These are phyloP conservation scores for Articulospora tetracladia DNA, from an alignment of 495 filamentous ascomycete species.

Conservation along the genomic window DNA sequence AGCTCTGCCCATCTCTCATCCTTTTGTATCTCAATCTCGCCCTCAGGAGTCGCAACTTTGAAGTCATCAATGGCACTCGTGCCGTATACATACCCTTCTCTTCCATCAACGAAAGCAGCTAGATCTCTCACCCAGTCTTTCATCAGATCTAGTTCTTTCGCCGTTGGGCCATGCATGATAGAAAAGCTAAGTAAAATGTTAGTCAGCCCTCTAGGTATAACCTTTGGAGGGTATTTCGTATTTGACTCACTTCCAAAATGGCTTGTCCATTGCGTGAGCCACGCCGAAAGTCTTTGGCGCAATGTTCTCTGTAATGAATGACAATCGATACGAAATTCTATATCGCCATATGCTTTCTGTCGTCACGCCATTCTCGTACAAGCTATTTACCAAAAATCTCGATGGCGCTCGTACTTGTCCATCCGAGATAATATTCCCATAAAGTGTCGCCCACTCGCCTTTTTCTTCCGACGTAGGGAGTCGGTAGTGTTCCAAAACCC, in stretches of 20 bases:
- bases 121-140: conserved; percentile 1
- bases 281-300: not conserved
- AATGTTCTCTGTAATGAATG: conserved; percentile 2
- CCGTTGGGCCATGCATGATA: conserved; percentile 7
- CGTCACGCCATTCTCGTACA: not conserved
- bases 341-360: conserved; percentile 3
- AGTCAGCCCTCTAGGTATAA: not conserved
- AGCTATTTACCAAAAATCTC: not conserved
- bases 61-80: not conserved
- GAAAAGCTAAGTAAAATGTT: not conserved
- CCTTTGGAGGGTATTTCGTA: not conserved
- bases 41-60: conserved; percentile 5
- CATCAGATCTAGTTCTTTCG: conserved; percentile 3
- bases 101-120: conserved; percentile 2
- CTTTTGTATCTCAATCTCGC: conserved; percentile 1
- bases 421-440: conserved; percentile 4
- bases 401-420: conserved; percentile 12
- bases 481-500: not conserved
- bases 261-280: conserved; percentile 9
- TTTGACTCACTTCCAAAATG: conserved; percentile 8
- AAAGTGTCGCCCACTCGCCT: not conserved
- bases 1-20: conserved; percentile 6
- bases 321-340: conserved; percentile 2
- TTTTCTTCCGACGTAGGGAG: not conserved
- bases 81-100: not conserved